Conservation (phyloP, 2,329 filamentous ascomycete species). For the Diaporthe humulicola region DNA sequence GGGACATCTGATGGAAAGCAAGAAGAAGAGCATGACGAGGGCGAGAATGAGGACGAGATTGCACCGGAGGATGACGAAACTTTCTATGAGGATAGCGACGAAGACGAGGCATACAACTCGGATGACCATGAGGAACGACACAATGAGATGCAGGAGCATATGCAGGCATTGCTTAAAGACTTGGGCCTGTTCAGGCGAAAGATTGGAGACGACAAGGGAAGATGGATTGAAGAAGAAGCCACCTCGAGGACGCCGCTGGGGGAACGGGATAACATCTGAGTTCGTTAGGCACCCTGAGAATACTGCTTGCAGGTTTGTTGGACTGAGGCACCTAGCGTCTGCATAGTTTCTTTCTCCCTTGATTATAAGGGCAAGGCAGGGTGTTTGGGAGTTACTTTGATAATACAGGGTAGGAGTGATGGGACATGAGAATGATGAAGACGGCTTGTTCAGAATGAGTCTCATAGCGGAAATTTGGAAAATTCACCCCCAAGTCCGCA, state of each 20-base stretch:
- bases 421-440: background rate
- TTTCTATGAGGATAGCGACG: slow-evolving; percentile 68
- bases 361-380: slow-evolving; percentile 19
- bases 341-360: background rate
- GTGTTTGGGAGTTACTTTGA: slow-evolving; percentile 33
- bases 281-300: background rate
- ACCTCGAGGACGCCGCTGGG: slow-evolving; percentile 67
- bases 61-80: slow-evolving; percentile 45
- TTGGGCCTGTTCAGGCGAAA: slow-evolving; percentile 85
- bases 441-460: background rate
- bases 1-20: slow-evolving; percentile 47
- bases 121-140: slow-evolving; percentile 66
- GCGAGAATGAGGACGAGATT: slow-evolving; percentile 37
- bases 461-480: background rate
- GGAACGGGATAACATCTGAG: slow-evolving; percentile 55
- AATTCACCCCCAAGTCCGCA: background rate
- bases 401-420: background rate
- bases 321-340: background rate
- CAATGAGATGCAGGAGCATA: slow-evolving; percentile 83
- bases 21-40: slow-evolving; percentile 38
- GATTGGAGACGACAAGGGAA: slow-evolving; percentile 82
- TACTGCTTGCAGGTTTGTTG: background rate
- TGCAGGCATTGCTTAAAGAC: slow-evolving; percentile 86
- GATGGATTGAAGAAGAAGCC: slow-evolving; percentile 76
- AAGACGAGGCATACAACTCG: slow-evolving; percentile 68